Evolutionary conservation across 306 rosid genomes (phyloP), one percentile per base, ranked within the genome.

Genomic region (Acmispon strigosus): DNA sequence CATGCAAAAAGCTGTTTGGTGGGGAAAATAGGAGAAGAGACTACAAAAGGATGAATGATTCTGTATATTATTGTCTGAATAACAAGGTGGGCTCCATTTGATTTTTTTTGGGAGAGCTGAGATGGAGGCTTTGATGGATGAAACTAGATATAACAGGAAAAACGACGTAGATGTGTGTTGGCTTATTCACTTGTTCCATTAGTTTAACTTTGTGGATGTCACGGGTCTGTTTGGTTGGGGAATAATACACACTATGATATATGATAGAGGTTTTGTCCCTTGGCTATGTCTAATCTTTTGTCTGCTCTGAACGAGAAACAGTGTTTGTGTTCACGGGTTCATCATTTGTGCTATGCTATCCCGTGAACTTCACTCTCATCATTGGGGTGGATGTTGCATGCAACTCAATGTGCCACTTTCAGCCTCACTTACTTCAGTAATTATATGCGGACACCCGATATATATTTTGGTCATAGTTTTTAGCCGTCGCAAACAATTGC

Each of bases 321-420:
- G 64, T 80, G 47, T 39, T 74, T 16, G 66, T 63, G 77, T 17
- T 80, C 84, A 80, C 84, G 84, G 84, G 84, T 75, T 69, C 73
- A 34, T 55, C 45, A 24, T 37, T n/a, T 32, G 16, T 69, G 2
- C 36, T 73, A 15, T 69, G 2, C 36, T 73, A 15, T 62, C 80
- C 74, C 80, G 84, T 80, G 84, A 80, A 69, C 76, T 67, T 47
- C 1, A 3, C 66, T 56, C 76, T 32, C 37, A 32, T 32, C 1
- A 9, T 61, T 62, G 53, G 59, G 15, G 6, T 27, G 36, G 57
- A 27, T 24, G 42, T 45, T 70, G 44, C 65, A 29, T 24, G 14
- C n/a, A 72, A 43, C 6, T 32, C 32, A 27, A 27, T 27, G 32
- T 2, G 4, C 4, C 32, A 27, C 32, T 27, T 27, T 27, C 4